Base-by-base conservation (phyloP, 768 basidiomycete genomes). In the Lentinus brumalis region DNA sequence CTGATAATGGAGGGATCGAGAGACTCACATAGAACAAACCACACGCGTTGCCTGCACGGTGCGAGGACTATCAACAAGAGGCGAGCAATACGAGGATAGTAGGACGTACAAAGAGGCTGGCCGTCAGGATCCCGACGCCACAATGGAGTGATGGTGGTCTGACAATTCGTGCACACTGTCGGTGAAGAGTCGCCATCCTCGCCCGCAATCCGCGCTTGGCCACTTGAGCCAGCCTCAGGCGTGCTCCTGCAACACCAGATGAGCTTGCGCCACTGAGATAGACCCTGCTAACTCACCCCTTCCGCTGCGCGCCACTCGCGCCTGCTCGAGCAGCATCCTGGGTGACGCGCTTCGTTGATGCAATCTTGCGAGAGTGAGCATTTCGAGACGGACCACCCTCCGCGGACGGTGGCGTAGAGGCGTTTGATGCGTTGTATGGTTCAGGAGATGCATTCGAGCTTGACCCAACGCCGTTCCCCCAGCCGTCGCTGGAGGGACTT, bases 41-140 rank as follows among this genome's bases (percentile, higher is more conserved):
- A 74, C 95, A 97, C 12, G 95, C 92, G 74, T 93, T 94, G 70
- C 91, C 89, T 91, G 66, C 21, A 41, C 55, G 46, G 57, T 42
- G 55, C 11, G 66, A 44, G 58, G 55, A 68, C 63, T 47, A 47
- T 65, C 63, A 59, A 35, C 9, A 61, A 50, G 42, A 54, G 44
- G 53, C 59, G 53, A 21, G 5, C 30, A 21, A 16, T 12, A 16
- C 35, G 32, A 15, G 45, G 45, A 52, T 26, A 38, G 30, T 53
- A 40, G 3, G 31, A 83, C 86, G 79, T 76, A 89, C 94, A 96
- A 54, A 96, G 76, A 35, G 94, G 94, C 69, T 95, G 92, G 18
- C 94, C 94, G 68, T 96, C 94, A 0, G 94, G 92, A 77, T 96
- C 93, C 63, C 94, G 79, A 73, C 94, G 83, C 94, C 94, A 96